A percentile compares a stretch with the other conserved stretches of the same genome.
phyloP scores from a whole-genome alignment of 2,329 filamentous ascomycete species.

The Karstenula rhodostoma region DNA sequence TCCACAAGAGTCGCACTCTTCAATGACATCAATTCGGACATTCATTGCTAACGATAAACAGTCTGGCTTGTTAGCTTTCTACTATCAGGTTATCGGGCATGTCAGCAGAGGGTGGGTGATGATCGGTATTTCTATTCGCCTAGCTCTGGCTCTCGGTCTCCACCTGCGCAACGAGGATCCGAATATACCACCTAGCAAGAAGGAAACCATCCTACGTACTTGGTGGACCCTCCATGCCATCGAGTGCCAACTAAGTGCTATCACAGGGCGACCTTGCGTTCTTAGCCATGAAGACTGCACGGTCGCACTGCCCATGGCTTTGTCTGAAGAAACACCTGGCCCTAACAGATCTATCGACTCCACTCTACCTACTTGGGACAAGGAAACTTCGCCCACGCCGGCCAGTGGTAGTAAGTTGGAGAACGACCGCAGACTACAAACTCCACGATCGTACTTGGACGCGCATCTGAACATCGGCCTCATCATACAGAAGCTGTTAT shows the following conservation, averaged over 20 bases:
- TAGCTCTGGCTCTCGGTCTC: conserved; percentile 48
- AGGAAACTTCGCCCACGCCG: not conserved
- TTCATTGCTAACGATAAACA: conserved; percentile 19
- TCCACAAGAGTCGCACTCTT: not conserved
- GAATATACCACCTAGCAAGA: conserved; percentile 28
- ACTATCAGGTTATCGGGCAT: conserved; percentile 37
- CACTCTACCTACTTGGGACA: not conserved
- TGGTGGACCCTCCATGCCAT: conserved; percentile 53
- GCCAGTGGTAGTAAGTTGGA: conserved; percentile 10
- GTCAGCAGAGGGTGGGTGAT: conserved; percentile 46
- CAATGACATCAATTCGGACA: conserved; percentile 32
- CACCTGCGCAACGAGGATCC: conserved; percentile 49
- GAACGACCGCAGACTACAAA: not conserved
- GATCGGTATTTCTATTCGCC: conserved; percentile 48
- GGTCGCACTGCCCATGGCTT: conserved; percentile 36
- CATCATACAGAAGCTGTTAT: conserved; percentile 44
- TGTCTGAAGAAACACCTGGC: conserved; percentile 13
- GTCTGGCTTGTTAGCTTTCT: conserved; percentile 36
- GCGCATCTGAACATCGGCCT: conserved; percentile 34
- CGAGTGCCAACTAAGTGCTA: conserved; percentile 48
- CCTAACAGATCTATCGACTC: not conserved
- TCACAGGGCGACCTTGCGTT: conserved; percentile 51
- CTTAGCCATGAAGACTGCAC: conserved; percentile 46
- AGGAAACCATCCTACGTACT: conserved; percentile 45
- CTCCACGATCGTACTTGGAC: conserved; percentile 18